Evolutionary conservation across 306 rosid genomes (phyloP), one percentile per base, ranked within the genome.

Genomic region (Cucumis melo): DNA sequence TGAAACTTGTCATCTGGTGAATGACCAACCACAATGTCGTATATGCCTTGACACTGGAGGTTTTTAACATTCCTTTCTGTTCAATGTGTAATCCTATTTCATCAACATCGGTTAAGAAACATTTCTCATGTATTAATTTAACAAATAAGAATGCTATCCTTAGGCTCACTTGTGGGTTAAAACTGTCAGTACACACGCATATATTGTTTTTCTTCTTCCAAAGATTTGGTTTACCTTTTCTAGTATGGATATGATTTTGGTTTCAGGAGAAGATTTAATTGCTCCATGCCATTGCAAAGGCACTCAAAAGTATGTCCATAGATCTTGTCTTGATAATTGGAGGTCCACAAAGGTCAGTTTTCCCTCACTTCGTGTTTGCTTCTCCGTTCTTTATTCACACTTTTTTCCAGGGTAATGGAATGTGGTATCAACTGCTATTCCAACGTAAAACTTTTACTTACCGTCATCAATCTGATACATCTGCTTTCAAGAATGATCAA

Each of bases 241-340:
- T 12, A 78, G 14, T 2, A 41, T 53, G 10, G 27, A 14, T 81
- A 41, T 62, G 34, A 55, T 42, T 78, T 58, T 81, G 6, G 44
- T 84, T 82, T 78, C 87, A 93, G 98, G 96, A 72, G 92, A 92
- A 83, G 97, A 94, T 85, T 77, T 94, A 74, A 94, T 94, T 79
- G 97, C 99, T 58, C 98, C 99, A 5, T 94, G 99, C 83, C 91
- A 89, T 87, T 94, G 99, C 89, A 94, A 88, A 90, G 99, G 99
- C 80, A 94, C 99, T 12, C 99, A 94, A 82, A 94, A 94, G 82
- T 87, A 86, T 74, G 96, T 94, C 51, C 99, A 94, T 81, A 82
- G 99, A 80, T 90, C 93, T 55, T 94, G 99, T 82, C 96, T 94
- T 53, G 99, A 92, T 86, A 90, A 94, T 80, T 94, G 99, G 99